Base-by-base conservation (phyloP, 164 flowering plant genomes). In the Cinnamomum chago region DNA sequence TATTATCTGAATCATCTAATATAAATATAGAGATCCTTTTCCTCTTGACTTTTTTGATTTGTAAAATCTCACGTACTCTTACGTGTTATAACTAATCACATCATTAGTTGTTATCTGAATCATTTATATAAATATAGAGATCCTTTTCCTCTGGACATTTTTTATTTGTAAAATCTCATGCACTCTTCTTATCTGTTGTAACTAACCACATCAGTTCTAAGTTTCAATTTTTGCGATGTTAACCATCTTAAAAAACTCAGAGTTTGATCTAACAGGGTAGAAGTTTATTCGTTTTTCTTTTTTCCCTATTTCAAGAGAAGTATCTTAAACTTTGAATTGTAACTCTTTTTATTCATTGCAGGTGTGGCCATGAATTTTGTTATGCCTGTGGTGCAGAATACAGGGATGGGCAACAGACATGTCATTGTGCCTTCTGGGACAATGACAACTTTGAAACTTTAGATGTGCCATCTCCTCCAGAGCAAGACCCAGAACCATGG, bases 341-440 rank as follows among this genome's bases (percentile, higher is more conserved):
- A 12, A 69, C 40, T 23, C 5, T 23, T 51, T 62, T 71, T 9
- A 58, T 67, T n/a, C 70, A 4, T 74, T 76, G 71, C 89, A 94
- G 98, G 94, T 92, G 97, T 30, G 88, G 94, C 25, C 97, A 90
- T 68, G 96, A 92, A 79, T 94, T 94, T 78, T 92, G 97, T 77
- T 90, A 90, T 78, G 87, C 93, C 14, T 94, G 97, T 79, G 98
- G 95, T 69, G 89, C 90, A 18, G 96, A 91, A 62, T 94, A 92
- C 69, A 81, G 86, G 52, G 83, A 85, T 30, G 82, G 91, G 15
- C 85, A 80, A 72, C 94, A 90, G 83, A 88, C 89, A 22, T 92
- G 98, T 73, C 86, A 86, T 71, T 94, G 98, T 70, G 86, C 87
- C 25, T 91, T 87, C 66, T 91, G 94, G 97, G 96, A 91, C 68